Base-by-base conservation (phyloP, 441 rosid genomes). In the Macaranga tanarius region DNA sequence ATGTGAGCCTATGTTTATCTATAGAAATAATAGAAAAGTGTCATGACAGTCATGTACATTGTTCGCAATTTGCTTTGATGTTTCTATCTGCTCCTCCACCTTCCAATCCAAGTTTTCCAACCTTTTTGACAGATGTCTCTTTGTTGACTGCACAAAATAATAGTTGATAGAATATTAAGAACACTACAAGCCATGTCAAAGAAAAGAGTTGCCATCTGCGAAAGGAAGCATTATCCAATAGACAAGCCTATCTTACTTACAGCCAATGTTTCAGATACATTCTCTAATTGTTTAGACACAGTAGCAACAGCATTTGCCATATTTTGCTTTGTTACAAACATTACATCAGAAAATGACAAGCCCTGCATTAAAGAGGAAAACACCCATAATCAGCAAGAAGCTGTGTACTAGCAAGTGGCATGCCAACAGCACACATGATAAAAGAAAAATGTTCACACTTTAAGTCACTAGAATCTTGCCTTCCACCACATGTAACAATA, bases 401-500 rank as follows among this genome's bases (percentile, higher is more conserved):
- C 54, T 57, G 44, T 42, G 56, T 10, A 70, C 45, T 59, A 25
- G 70, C 12, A 69, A 70, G 19, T 40, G 44, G 28, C 68, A 65
- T 22, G 74, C 22, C 12, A 34, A 26, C n/a, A 42, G 63, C 69
- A 57, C 45, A 28, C 23, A 13, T 38, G 28, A 63, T 38, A 9
- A 23, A 50, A 79, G 58, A 56, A 47, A 74, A 71, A 19, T 23
- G 51, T 7, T 78, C 67, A 58, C 56, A 75, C 48, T 56, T 62
- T 48, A 45, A 64, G 70, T 74, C 75, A 66, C 2, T 34, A 62
- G 62, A 77, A 54, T 15, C 77, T 79, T 73, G 86, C 99, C 95
- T 90, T 92, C 99, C 95, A 94, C 97, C 92, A 88, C 96, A 92
- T 89, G 80, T 90, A 92, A 81, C 95, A 88, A 83, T 92, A 94